A percentile compares a stretch with the other conserved stretches of the same genome.
Conservation (phyloP, 805 yeast species). For the Wickerhamomyces bovis region DNA sequence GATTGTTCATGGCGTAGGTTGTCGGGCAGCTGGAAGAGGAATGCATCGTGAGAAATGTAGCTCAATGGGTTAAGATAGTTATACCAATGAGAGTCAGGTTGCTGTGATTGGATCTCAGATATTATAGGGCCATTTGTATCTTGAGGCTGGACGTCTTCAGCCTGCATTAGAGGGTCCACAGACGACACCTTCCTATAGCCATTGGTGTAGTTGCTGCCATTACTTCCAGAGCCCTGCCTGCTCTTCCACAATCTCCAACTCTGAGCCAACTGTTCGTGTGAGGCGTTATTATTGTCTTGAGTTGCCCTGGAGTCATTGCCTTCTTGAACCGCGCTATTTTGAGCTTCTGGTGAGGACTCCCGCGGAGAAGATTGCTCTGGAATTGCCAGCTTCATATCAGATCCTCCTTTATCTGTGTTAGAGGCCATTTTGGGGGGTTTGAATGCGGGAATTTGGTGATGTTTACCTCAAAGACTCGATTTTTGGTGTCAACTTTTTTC, state of each 20-base stretch:
- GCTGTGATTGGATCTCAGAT: neutral
- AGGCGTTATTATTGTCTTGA: neutral
- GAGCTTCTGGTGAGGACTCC: neutral
- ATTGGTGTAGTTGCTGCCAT: too few relatives aligned
- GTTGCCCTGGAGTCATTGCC: neutral
- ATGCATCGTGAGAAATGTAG: constrained; percentile 1
- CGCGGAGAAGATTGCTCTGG: neutral
- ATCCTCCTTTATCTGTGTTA: neutral
- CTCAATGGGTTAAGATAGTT: constrained; percentile 5
- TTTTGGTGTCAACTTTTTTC: neutral
- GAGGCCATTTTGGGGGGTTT: neutral
- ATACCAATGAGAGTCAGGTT: neutral
- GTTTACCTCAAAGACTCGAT: neutral
- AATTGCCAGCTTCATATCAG: neutral
- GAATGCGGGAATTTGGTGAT: neutral
- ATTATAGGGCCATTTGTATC: neutral
- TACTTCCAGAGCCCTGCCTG: constrained; percentile 19
- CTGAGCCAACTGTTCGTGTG: constrained; percentile 7
- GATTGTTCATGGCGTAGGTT: neutral
- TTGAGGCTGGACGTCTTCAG: neutral
- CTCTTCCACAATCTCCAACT: constrained; percentile 22
- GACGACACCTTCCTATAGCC: constrained; percentile 11
- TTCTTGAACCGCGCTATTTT: neutral
- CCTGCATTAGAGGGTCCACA: constrained; percentile 11
- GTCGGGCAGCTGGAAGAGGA: neutral